Conservation (phyloP, 1,139 yeast genomes). For the Saccharomyces hybrid region DNA sequence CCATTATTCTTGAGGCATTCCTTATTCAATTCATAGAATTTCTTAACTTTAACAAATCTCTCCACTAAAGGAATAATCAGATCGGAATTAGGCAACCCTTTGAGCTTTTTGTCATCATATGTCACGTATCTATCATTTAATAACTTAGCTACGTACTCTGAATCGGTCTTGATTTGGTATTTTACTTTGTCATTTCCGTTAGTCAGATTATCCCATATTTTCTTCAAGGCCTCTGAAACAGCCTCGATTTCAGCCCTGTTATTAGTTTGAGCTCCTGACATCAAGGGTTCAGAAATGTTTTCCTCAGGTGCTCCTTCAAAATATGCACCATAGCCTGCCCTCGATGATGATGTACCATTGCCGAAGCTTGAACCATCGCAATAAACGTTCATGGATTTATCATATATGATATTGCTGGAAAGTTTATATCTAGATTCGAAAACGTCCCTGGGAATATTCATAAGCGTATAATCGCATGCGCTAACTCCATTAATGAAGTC, state of each 20-base stretch:
- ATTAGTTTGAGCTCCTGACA: conserved; percentile 53
- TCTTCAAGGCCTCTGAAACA: conserved; percentile 45
- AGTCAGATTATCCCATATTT: conserved; percentile 35
- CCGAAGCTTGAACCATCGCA: conserved; percentile 68
- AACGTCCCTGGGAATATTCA: conserved; percentile 13
- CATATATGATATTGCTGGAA: conserved; percentile 5
- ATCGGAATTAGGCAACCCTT: conserved; percentile 26
- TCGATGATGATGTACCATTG: conserved; percentile 40
- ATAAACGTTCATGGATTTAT: conserved; percentile 34
- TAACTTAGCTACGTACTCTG: conserved; percentile 45
- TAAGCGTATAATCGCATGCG: conserved; percentile 16
- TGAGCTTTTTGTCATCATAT: conserved; percentile 31
- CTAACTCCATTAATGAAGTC: conserved; percentile 27
- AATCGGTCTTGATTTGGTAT: conserved; percentile 47
- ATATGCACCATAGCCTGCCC: conserved; percentile 71
- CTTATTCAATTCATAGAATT: conserved; percentile 27
- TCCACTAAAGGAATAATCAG: conserved; percentile 22
- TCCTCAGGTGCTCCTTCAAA: conserved; percentile 51
- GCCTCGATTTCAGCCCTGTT: conserved; percentile 78
- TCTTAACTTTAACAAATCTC: conserved; percentile 25
- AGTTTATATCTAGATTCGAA: conserved; percentile 12
- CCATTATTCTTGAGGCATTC: conserved; percentile 21
- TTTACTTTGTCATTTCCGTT: conserved; percentile 25
- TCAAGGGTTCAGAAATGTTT: conserved; percentile 47
- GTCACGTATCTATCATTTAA: conserved; percentile 45